These are phyloP conservation scores for Powellomyces hirtus DNA, from an alignment of 192 early-diverging fungal genomes.

Conservation along the genomic window DNA sequence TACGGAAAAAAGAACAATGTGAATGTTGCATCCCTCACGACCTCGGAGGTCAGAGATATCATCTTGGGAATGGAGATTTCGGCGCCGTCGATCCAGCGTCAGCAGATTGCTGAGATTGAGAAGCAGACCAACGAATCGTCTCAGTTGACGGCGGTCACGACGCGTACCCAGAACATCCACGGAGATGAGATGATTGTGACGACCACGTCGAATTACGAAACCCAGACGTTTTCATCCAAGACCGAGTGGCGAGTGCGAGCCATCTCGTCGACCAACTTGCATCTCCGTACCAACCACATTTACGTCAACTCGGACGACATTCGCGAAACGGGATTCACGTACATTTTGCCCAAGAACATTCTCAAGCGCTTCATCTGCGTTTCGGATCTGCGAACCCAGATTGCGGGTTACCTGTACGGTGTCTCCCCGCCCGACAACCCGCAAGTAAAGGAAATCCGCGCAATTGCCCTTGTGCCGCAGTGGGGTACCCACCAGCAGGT, in stretches of 20 bases:
- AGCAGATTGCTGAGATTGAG: conserved; percentile 97
- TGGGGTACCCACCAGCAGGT: conserved; percentile 94
- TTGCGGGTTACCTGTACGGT: conserved; percentile 95
- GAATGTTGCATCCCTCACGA: conserved; percentile 93
- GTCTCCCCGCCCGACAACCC: conserved; percentile 82
- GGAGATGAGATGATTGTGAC: conserved; percentile 99
- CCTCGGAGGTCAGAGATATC: conserved; percentile 96
- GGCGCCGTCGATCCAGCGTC: conserved; percentile 91
- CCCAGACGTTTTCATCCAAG: conserved; percentile 96
- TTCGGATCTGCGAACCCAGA: conserved; percentile 91
- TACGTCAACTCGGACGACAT: conserved; percentile 96
- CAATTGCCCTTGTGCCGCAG: conserved; percentile 95
- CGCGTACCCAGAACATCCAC: conserved; percentile 93
- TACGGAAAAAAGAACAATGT: conserved; percentile 99
- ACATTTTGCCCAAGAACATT: conserved; percentile 97
- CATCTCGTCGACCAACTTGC: conserved; percentile 94
- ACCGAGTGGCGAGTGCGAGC: conserved; percentile 98
- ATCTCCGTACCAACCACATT: conserved; percentile 92
- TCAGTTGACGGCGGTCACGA: conserved; percentile 92
- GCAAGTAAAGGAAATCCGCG: conserved; percentile 93
- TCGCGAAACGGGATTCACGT: conserved; percentile 90
- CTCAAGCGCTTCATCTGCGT: conserved; percentile 95
- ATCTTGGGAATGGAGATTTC: conserved; percentile 99
- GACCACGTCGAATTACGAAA: conserved; percentile 95
- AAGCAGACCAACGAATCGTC: conserved; percentile 92